Evolutionary conservation across 371 early-diverging fungal species (phyloP).

Genomic region (Mucor sp.): DNA sequence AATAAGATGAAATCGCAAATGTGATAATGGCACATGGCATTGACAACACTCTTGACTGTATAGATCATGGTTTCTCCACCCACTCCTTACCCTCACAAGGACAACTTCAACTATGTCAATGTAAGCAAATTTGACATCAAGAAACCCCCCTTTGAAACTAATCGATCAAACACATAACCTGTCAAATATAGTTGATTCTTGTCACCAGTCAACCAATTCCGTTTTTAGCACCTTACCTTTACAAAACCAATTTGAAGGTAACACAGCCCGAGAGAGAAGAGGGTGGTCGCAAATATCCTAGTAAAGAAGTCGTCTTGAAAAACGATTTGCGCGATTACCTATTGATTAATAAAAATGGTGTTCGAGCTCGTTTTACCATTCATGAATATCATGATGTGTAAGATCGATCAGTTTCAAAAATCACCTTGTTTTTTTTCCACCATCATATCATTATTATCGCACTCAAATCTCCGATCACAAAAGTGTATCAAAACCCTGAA

Average conservation of each 20-base stretch:
- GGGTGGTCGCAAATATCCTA: slow-evolving; percentile 43
- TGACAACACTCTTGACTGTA: not conserved
- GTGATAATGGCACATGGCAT: not conserved
- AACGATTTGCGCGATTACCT: slow-evolving; percentile 68
- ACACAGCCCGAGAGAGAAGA: slow-evolving; percentile 48
- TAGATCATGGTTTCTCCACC: slow-evolving; percentile 65
- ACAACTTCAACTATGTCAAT: slow-evolving; percentile 58
- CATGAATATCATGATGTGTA: slow-evolving; percentile 63
- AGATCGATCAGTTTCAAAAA: slow-evolving; percentile 2
- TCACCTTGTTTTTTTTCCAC: not conserved
- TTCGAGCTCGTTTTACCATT: slow-evolving; percentile 57
- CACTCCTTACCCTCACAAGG: slow-evolving; percentile 56
- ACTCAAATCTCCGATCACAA: not conserved
- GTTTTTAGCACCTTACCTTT: slow-evolving; percentile 64
- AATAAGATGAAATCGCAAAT: not conserved
- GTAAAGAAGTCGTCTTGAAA: slow-evolving; percentile 52
- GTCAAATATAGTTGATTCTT: slow-evolving; percentile 45
- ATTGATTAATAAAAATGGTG: slow-evolving; percentile 61
- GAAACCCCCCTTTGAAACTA: not conserved
- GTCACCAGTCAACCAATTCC: slow-evolving; percentile 57
- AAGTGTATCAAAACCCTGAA: not conserved
- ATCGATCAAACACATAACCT: not conserved
- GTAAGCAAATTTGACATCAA: slow-evolving; percentile 32
- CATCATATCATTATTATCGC: not conserved
- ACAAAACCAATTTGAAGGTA: slow-evolving; percentile 52